Conservation (phyloP, 2,329 filamentous ascomycete genomes). For the Niveomyces coronatus region DNA sequence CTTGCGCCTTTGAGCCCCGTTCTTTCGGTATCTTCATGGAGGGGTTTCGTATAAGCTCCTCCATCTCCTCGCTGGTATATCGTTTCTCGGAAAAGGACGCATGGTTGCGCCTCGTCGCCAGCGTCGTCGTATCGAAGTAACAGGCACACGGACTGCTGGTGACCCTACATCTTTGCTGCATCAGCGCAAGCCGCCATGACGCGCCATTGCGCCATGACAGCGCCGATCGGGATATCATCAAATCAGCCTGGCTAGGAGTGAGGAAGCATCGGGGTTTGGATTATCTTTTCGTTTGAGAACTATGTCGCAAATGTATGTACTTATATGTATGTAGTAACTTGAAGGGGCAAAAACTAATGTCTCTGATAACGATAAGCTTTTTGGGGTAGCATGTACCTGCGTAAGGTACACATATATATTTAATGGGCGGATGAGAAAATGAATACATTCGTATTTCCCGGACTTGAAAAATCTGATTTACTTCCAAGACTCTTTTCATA, state of each 20-base stretch:
- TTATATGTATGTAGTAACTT: too few relatives aligned
- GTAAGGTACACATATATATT: too few relatives aligned
- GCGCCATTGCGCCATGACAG: slow-evolving; percentile 1
- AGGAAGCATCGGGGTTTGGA: background rate
- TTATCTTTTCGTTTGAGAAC: too few relatives aligned
- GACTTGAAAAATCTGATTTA: too few relatives aligned
- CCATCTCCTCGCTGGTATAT: slow-evolving; percentile 15
- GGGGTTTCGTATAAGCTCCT: slow-evolving; percentile 15
- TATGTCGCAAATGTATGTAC: too few relatives aligned
- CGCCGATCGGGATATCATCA: slow-evolving; percentile 7
- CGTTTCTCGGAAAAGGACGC: slow-evolving; percentile 1
- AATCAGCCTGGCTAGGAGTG: background rate
- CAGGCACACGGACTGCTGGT: background rate
- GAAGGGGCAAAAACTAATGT: slow-evolving; percentile 5
- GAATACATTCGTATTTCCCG: too few relatives aligned
- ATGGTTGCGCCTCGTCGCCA: background rate
- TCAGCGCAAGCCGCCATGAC: background rate
- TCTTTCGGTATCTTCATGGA: background rate
- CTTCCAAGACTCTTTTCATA: too few relatives aligned
- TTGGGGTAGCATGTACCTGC: too few relatives aligned
- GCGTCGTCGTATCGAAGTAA: background rate
- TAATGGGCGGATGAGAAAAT: too few relatives aligned
- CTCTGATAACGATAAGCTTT: slow-evolving; percentile 9
- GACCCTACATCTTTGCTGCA: background rate
- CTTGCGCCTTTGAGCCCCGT: background rate